Percentiles rank a stretch among this genome's conserved stretches.
These are phyloP conservation scores for Fusarium globosum DNA, from an alignment of 2,329 filamentous ascomycete species.

Conservation along the genomic window DNA sequence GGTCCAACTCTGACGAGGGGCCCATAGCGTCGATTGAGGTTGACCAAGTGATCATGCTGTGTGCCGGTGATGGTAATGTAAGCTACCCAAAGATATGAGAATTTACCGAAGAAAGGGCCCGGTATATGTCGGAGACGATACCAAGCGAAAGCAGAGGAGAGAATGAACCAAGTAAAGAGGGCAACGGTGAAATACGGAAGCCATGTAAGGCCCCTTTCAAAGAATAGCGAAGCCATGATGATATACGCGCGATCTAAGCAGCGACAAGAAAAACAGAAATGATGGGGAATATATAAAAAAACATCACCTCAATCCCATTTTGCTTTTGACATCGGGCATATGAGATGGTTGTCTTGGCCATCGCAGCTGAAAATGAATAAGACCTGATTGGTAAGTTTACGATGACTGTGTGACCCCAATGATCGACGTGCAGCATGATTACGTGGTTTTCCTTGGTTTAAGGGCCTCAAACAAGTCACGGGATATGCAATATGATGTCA, in stretches of 20 bases:
- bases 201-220: background rate
- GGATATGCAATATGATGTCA: background rate
- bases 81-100: background rate
- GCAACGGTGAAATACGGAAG: background rate
- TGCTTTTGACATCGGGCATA: background rate
- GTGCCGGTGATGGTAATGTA: background rate
- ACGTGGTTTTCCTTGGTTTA: background rate
- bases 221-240: background rate
- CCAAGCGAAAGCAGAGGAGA: background rate
- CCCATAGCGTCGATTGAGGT: background rate
- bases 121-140: slow-evolving; percentile 2
- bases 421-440: background rate
- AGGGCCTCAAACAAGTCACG: background rate
- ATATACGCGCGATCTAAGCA: background rate
- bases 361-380: background rate
- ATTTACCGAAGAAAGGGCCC: background rate
- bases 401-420: background rate
- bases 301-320: background rate
- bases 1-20: background rate
- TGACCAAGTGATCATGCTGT: background rate
- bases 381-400: background rate
- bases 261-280: background rate
- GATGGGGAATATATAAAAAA: background rate
- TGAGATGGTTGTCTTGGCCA: background rate
- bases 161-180: background rate